Base-by-base conservation (phyloP, 2,329 filamentous ascomycete genomes). In the Diaporthe ampelina region DNA sequence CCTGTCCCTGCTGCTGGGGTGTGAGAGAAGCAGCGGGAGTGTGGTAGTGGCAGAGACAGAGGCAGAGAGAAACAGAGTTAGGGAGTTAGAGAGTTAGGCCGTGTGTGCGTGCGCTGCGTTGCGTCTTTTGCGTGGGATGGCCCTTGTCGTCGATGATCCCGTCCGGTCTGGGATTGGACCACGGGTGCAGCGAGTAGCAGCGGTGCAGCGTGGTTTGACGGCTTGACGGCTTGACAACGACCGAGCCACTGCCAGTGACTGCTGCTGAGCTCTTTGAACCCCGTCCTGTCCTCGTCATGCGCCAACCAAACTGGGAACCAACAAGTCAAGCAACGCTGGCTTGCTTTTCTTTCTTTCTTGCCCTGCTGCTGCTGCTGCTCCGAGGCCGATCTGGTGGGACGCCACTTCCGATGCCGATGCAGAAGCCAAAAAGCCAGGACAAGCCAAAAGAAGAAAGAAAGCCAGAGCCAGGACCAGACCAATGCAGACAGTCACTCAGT, bases 361-460 rank as follows among this genome's bases (percentile, higher is more conserved):
- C 35, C 11, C 35, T 37, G 35, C 6, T 37, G 35, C 11, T 37
- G 7, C 7, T 9, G 35, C 4, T 37, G 40, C 40, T 43, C 17
- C 40, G 40, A 43, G 59, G 29, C 59, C 26, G 59, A 48, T 65
- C 59, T 63, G 59, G 63, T 54, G 63, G 52, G 63, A 68, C 63
- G 63, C 63, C 63, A 68, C 48, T 68, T 50, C 63, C 63, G 48
- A n/a, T 54, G 63, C 32, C 63, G 17, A 65, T 48, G 24, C 59
- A 50, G 57, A 59, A 21, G 13, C 10, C 29, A 37, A 35, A 24
- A 43, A 50, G 40, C 17, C 19, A 65, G 10, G 29, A 24, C 37
- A 40, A 15, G 37, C 37, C 37, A 40, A 40, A 13, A 40, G 37
- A 43, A 43, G 15, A 15, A 17, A 43, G 15, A 43, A 43, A 43